A percentile compares a stretch with the other conserved stretches of the same genome.
Conservation (phyloP, 2,329 filamentous ascomycete species). For the Cadophora gregata region DNA sequence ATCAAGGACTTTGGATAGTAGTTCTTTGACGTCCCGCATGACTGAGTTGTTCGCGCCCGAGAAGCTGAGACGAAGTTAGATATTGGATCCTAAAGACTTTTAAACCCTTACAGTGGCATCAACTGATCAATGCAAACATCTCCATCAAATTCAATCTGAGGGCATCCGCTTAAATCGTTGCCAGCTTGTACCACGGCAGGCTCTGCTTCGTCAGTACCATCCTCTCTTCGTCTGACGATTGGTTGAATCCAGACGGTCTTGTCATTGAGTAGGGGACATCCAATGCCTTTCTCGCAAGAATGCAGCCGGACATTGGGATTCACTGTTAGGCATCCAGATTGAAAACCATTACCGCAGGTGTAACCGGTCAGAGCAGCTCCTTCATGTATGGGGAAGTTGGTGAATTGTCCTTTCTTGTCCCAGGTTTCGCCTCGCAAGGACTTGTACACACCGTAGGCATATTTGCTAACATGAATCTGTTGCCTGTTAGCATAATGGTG, state of each 20-base stretch:
- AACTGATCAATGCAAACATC: slow-evolving; percentile 58
- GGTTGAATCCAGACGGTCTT: slow-evolving; percentile 78
- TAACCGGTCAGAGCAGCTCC: slow-evolving; percentile 75
- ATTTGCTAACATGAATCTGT: slow-evolving; percentile 81
- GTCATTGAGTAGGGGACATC: slow-evolving; percentile 57
- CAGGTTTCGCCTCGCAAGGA: slow-evolving; percentile 59
- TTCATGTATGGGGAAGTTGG: slow-evolving; percentile 56
- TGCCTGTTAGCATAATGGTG: slow-evolving; percentile 23
- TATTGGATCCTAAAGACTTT: background rate
- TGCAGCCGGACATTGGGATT: slow-evolving; percentile 72
- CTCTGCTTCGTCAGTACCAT: slow-evolving; percentile 72
- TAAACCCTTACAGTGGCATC: slow-evolving; percentile 54
- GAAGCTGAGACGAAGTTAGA: slow-evolving; percentile 31
- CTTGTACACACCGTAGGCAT: slow-evolving; percentile 76
- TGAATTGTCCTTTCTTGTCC: slow-evolving; percentile 47
- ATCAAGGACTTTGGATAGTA: slow-evolving; percentile 35
- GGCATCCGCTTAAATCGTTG: slow-evolving; percentile 72
- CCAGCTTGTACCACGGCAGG: slow-evolving; percentile 79
- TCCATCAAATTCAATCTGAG: slow-evolving; percentile 67
- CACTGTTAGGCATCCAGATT: slow-evolving; percentile 74
- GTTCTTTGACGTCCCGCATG: slow-evolving; percentile 45
- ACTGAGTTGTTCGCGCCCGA: slow-evolving; percentile 37
- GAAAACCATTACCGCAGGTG: slow-evolving; percentile 72
- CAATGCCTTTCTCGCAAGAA: slow-evolving; percentile 79
- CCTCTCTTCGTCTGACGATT: slow-evolving; percentile 68